Conservation (phyloP, 306 rosid species). For the Purshia tridentata region DNA sequence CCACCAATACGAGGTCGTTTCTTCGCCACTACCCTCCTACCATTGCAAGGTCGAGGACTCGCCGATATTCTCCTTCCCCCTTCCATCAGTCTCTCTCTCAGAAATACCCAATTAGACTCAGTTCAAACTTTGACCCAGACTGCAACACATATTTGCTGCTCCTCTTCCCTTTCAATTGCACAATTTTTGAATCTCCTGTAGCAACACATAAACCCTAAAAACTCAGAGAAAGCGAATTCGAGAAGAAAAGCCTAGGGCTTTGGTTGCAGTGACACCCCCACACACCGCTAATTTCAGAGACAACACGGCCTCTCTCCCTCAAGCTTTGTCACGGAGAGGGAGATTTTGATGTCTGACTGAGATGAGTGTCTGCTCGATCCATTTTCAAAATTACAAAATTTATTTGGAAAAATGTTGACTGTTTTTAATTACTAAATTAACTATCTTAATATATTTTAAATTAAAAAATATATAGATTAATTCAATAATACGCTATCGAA, state of each 20-base stretch:
- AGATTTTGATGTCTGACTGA: constrained; percentile 10
- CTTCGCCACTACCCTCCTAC: constrained; percentile 73
- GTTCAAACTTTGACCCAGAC: background rate
- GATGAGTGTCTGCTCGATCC: background rate
- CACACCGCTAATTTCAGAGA: background rate
- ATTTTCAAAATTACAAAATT: background rate
- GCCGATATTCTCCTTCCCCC: constrained; percentile 67
- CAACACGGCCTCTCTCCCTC: background rate
- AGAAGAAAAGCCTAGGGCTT: constrained; percentile 5
- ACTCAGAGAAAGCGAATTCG: background rate
- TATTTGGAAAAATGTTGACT: background rate
- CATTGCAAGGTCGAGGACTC: constrained; percentile 58
- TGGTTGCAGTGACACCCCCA: background rate
- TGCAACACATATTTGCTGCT: background rate
- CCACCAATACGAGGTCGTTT: constrained; percentile 46
- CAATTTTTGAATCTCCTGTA: background rate
- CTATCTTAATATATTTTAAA: too few species aligned
- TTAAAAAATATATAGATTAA: too few species aligned
- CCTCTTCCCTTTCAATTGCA: background rate
- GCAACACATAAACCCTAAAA: constrained; percentile 25
- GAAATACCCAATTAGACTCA: background rate
- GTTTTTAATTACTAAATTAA: too few species aligned
- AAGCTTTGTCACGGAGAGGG: background rate
- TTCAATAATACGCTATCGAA: too few species aligned
- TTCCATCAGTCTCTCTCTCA: constrained; percentile 44